phyloP scores from a whole-genome alignment of 1,139 yeast species.

The Yamadazyma diospyri region DNA sequence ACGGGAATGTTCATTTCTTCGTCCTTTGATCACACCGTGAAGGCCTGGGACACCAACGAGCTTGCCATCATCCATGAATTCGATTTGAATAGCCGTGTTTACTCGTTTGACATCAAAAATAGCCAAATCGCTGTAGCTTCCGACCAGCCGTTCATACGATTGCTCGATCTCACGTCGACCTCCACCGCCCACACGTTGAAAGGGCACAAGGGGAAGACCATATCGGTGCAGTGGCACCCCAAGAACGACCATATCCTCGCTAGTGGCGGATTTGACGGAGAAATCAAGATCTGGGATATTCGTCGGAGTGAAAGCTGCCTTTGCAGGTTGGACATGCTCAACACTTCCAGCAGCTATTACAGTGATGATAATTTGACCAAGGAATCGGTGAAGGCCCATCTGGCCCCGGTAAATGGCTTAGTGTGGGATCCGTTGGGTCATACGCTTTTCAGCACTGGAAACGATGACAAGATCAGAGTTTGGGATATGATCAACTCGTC shows the following conservation, averaged over 20 bases:
- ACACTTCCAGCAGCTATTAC: conserved; percentile 10
- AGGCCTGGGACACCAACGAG: conserved; percentile 77
- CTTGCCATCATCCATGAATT: conserved; percentile 65
- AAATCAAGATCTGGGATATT: conserved; percentile 70
- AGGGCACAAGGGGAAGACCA: conserved; percentile 62
- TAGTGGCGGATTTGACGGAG: conserved; percentile 77
- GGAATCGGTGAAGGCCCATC: conserved; percentile 58
- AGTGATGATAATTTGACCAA: conserved; percentile 25
- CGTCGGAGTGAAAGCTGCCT: conserved; percentile 65
- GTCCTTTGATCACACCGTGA: conserved; percentile 74
- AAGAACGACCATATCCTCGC: conserved; percentile 57
- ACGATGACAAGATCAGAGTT: conserved; percentile 70
- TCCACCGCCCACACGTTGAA: conserved; percentile 66
- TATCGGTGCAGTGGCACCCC: conserved; percentile 79
- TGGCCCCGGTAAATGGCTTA: conserved; percentile 72
- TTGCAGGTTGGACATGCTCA: conserved; percentile 52
- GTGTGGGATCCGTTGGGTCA: conserved; percentile 67
- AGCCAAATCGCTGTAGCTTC: conserved; percentile 68
- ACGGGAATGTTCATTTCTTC: conserved; percentile 82
- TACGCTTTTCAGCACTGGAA: conserved; percentile 60
- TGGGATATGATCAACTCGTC: conserved; percentile 61
- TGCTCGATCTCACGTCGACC: conserved; percentile 69
- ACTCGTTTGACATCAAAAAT: conserved; percentile 49
- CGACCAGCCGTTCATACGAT: conserved; percentile 66
- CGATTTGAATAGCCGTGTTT: conserved; percentile 48